Conservation (phyloP, 2,329 filamentous ascomycete genomes). For the Fusarium sp. region DNA sequence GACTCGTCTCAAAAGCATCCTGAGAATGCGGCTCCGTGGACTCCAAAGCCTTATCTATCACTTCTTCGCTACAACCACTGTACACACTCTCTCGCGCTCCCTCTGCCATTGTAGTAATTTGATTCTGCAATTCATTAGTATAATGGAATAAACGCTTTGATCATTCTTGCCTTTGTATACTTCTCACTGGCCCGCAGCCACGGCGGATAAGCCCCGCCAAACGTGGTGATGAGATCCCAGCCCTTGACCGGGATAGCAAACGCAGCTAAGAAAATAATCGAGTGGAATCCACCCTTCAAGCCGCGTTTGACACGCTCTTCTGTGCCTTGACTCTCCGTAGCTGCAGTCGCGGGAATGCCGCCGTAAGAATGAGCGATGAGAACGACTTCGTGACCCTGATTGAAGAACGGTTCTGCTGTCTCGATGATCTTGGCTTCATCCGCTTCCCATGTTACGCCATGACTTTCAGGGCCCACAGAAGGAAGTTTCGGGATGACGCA, state of each 20-base stretch:
- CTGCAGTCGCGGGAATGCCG: conserved; percentile 12
- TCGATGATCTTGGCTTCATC: conserved; percentile 1
- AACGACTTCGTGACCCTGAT: background rate
- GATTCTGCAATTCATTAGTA: background rate
- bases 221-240: conserved; percentile 15
- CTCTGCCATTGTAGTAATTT: background rate
- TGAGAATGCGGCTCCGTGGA: conserved; percentile 13
- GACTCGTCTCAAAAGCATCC: conserved; percentile 16
- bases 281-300: conserved; percentile 3
- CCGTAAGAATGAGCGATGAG: conserved; percentile 21
- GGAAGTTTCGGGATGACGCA: background rate
- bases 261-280: conserved; percentile 8
- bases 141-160: rapidly evolving
- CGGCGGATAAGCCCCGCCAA: conserved; percentile 7
- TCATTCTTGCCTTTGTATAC: background rate
- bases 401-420: conserved; percentile 2
- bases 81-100: background rate
- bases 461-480: background rate
- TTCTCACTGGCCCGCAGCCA: conserved; percentile 1
- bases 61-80: background rate
- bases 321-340: background rate
- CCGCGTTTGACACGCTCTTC: background rate
- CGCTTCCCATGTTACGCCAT: conserved; percentile 16
- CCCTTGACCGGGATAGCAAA: conserved; percentile 20
- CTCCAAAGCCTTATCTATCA: background rate